Conservation (phyloP, 2,329 filamentous ascomycete genomes). For the Aureobasidium sp. region DNA sequence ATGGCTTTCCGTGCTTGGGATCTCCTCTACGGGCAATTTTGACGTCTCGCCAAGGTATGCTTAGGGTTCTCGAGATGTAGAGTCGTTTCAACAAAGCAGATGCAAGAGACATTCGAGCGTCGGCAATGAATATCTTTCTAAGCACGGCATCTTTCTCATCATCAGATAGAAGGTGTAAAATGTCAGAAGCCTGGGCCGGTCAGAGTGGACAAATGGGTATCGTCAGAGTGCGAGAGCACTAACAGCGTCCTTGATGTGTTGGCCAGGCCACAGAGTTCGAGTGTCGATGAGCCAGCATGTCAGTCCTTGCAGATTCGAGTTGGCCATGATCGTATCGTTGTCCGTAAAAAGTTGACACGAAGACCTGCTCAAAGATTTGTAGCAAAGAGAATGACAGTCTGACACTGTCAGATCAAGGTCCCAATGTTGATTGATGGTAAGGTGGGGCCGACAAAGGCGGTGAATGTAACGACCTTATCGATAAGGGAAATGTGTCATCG, state of each 20-base stretch:
- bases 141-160: constrained; percentile 53
- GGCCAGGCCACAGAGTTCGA: constrained; percentile 40
- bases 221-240: constrained; percentile 16
- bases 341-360: neutral
- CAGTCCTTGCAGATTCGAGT: constrained; percentile 19
- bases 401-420: neutral
- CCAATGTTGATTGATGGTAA: neutral
- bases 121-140: constrained; percentile 41
- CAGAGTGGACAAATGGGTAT: neutral
- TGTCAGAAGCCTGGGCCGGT: constrained; percentile 34
- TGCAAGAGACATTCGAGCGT: constrained; percentile 67
- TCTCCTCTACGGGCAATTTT: constrained; percentile 49
- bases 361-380: neutral
- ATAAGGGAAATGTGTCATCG: neutral
- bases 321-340: neutral
- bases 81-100: constrained; percentile 69
- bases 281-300: constrained; percentile 47
- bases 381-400: neutral
- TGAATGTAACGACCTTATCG: neutral
- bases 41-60: constrained; percentile 55
- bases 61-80: constrained; percentile 53
- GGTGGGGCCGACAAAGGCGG: neutral
- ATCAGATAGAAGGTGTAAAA: constrained; percentile 36
- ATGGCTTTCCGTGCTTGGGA: constrained; percentile 45
- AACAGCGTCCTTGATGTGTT: constrained; percentile 36